These are phyloP conservation scores for Aspergillus sp. DNA, from an alignment of 2,329 filamentous ascomycete genomes.

Conservation along the genomic window DNA sequence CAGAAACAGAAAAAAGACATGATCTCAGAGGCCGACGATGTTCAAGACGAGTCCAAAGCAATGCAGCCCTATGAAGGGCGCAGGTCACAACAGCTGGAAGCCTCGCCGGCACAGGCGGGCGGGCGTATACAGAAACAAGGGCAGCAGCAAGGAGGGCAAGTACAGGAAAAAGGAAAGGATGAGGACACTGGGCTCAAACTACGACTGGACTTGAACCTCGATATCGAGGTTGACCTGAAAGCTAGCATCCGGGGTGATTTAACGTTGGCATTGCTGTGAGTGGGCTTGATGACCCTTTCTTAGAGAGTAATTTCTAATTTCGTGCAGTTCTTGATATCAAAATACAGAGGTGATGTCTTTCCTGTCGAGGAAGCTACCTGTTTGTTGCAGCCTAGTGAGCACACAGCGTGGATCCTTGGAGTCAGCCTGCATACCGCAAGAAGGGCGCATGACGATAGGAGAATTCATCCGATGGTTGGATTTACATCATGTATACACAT, in stretches of 20 bases:
- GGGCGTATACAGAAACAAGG: neutral
- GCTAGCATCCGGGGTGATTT: conserved; percentile 82
- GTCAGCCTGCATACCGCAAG: too few species aligned
- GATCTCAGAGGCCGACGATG: neutral
- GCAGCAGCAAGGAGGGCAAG: neutral
- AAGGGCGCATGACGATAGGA: too few species aligned
- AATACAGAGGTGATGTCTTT: neutral
- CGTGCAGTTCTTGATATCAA: neutral
- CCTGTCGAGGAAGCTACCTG: neutral
- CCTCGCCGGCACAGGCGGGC: neutral
- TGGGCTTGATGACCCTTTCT: too few species aligned
- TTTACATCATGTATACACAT: neutral
- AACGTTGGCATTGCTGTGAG: conserved; percentile 74
- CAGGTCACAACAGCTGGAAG: neutral
- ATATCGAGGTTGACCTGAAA: conserved; percentile 82
- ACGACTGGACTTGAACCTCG: conserved; percentile 73
- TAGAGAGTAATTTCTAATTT: neutral
- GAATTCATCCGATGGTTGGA: neutral
- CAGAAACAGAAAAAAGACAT: neutral
- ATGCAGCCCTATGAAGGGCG: neutral
- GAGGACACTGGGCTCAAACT: conserved; percentile 48
- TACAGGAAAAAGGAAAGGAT: neutral
- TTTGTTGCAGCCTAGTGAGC: too few species aligned
- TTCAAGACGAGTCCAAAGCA: neutral
- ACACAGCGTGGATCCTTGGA: too few species aligned